These are phyloP conservation scores for Kregervanrija delftensis DNA, from an alignment of 805 yeast species.

Conservation along the genomic window DNA sequence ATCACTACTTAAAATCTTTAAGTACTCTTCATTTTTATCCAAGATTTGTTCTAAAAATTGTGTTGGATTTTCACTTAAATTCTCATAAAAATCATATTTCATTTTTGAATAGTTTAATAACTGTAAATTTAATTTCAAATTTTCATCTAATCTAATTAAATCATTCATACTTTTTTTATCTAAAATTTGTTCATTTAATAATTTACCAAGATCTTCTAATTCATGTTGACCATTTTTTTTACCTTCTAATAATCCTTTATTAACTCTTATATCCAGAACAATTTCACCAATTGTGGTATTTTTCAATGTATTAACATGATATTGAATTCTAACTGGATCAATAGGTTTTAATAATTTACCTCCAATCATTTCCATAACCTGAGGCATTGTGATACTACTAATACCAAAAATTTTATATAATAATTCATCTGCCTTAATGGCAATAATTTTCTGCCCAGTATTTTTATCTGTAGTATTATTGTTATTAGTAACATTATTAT, in stretches of 20 bases:
- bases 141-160: conserved; percentile 28
- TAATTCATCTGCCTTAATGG: conserved; percentile 36
- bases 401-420: conserved; percentile 39
- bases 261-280: conserved; percentile 68
- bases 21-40: conserved; percentile 74
- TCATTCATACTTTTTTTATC: conserved; percentile 37
- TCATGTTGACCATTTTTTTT: conserved; percentile 30
- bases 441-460: conserved; percentile 16
- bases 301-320: conserved; percentile 67
- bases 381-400: conserved; percentile 58
- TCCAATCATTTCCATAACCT: conserved; percentile 60
- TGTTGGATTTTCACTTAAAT: conserved; percentile 71
- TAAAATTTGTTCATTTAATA: conserved; percentile 37
- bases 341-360: conserved; percentile 68
- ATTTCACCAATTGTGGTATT: conserved; percentile 77
- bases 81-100: conserved; percentile 72
- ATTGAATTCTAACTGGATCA: conserved; percentile 72
- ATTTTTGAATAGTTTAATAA: conserved; percentile 49
- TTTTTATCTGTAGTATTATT: conserved; percentile 8
- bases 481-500: conserved; percentile 2
- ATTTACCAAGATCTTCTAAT: conserved; percentile 34
- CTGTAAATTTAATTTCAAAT: conserved; percentile 40
- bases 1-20: conserved; percentile 83
- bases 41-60: conserved; percentile 66
- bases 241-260: conserved; percentile 30